Conservation (phyloP, 78 protist genomes). For the Dictyostelium brefeldianum region DNA sequence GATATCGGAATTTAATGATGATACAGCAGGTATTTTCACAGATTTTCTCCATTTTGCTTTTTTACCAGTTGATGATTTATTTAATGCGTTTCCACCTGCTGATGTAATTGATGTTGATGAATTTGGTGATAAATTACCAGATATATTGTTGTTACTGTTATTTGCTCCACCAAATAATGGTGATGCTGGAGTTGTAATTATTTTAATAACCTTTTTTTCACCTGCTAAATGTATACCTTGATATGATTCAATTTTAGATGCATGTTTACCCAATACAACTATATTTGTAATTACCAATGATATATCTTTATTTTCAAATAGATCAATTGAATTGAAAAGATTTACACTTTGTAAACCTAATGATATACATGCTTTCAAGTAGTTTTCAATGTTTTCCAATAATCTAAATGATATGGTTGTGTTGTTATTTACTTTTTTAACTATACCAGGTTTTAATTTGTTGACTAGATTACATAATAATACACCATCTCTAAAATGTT, state of each 20-base stretch:
- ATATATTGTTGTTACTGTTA: background rate
- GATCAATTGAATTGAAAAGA: conserved; percentile 83
- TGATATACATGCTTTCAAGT: conserved; percentile 65
- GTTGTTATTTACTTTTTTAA: conserved; percentile 41
- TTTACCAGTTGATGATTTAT: conserved; percentile 11
- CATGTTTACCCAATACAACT: conserved; percentile 48
- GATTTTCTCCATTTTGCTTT: conserved; percentile 73
- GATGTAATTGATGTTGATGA: background rate
- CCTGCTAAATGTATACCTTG: conserved; percentile 72
- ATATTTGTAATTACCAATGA: conserved; percentile 40
- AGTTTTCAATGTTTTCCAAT: conserved; percentile 88
- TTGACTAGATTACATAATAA: conserved; percentile 58
- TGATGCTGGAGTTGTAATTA: conserved; percentile 56
- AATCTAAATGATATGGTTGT: conserved; percentile 77
- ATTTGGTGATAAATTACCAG: conserved; percentile 3
- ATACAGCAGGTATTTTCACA: conserved; percentile 45
- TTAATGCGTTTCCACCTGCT: background rate
- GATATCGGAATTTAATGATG: conserved; percentile 68
- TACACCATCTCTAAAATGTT: conserved; percentile 61
- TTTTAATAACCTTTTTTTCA: conserved; percentile 53
- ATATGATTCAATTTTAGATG: conserved; percentile 59
- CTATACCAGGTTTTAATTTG: conserved; percentile 61
- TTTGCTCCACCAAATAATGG: conserved; percentile 19
- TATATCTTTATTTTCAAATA: conserved; percentile 82
- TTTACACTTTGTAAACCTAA: conserved; percentile 73